Conservation (phyloP, 2,329 filamentous ascomycete genomes). For the Ophiostoma sp. region DNA sequence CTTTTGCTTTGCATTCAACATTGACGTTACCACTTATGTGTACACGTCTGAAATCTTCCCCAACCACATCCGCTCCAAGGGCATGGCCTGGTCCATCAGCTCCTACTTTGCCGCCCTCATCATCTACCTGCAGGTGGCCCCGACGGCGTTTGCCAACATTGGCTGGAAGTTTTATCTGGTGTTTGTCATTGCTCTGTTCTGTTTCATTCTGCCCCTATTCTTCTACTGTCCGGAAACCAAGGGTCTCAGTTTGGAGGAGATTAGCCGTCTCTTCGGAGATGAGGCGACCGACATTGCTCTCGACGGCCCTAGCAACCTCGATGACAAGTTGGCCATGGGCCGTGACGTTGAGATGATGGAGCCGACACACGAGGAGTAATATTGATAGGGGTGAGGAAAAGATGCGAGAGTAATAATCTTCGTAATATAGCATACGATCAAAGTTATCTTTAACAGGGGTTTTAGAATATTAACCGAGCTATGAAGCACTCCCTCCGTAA, state of each 20-base stretch:
- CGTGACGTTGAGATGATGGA: neutral
- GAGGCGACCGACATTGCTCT: neutral
- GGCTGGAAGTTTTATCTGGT: constrained; percentile 22
- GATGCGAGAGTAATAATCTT: too few species aligned
- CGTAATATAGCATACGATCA: too few species aligned
- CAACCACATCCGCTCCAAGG: constrained; percentile 42
- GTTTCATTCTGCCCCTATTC: neutral
- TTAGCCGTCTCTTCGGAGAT: constrained; percentile 8
- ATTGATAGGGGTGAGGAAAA: too few species aligned
- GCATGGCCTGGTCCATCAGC: constrained; percentile 13
- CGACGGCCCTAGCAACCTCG: neutral
- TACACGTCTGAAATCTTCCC: constrained; percentile 58
- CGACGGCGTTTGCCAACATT: constrained; percentile 8
- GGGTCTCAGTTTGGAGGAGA: constrained; percentile 8
- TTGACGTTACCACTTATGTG: constrained; percentile 18
- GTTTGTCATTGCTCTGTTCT: neutral
- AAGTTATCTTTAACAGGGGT: too few species aligned
- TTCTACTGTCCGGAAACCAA: constrained; percentile 17
- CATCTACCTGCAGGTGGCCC: constrained; percentile 10
- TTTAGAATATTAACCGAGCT: too few species aligned
- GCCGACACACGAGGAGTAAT: neutral
- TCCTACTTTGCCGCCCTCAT: constrained; percentile 20
- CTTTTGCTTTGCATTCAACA: constrained; percentile 9
- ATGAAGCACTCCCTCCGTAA: too few species aligned
- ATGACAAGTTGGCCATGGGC: constrained; percentile 10